phyloP scores from a whole-genome alignment of 495 filamentous ascomycete species.

The Neurospora pannonica region DNA sequence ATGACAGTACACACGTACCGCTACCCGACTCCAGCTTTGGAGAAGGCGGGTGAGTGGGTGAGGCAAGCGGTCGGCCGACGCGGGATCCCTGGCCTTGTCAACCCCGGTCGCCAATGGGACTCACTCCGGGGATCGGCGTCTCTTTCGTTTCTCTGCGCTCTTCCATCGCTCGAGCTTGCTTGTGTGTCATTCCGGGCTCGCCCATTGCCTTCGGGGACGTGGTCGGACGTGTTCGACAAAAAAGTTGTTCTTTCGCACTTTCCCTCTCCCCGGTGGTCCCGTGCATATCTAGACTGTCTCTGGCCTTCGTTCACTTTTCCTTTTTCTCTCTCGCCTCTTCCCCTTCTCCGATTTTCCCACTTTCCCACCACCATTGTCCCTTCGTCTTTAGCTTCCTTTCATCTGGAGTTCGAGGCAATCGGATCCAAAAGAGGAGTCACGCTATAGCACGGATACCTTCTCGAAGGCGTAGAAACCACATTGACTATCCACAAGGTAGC shows the following conservation, averaged over 20 bases:
- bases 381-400: not conserved
- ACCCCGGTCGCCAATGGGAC: not conserved
- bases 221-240: not conserved
- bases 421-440: not conserved
- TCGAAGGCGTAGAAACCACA: constrained; percentile 2
- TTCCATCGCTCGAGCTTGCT: not conserved
- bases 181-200: not conserved
- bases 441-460: not conserved
- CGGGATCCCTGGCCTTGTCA: not conserved
- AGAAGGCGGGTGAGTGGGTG: not conserved
- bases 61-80: not conserved
- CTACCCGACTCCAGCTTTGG: not conserved
- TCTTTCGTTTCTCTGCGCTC: not conserved
- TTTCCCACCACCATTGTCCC: not conserved
- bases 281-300: not conserved
- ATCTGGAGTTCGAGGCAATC: constrained; percentile 5
- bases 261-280: constrained; percentile 4
- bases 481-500: not conserved
- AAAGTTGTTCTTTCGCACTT: not conserved
- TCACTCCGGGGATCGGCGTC: not conserved
- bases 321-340: not conserved
- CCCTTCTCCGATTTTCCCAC: not conserved
- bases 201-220: not conserved
- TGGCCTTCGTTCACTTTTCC: not conserved
- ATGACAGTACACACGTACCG: not conserved